Evolutionary conservation across 768 basidiomycete genomes (phyloP).

Genomic region (Crassisporium funariophilum): DNA sequence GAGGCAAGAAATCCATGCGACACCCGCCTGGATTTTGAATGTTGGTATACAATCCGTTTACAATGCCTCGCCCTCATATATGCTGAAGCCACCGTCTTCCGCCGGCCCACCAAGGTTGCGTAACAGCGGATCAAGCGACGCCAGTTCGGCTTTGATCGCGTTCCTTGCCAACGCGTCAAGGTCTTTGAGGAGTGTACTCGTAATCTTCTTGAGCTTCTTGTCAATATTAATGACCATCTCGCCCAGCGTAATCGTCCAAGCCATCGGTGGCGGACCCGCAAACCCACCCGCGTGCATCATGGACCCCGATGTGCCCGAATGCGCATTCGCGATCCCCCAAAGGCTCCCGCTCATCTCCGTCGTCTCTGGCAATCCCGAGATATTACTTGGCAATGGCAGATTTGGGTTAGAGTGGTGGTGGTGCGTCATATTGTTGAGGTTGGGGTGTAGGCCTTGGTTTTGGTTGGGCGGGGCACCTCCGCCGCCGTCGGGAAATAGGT

Average conservation of each 20-base stretch:
- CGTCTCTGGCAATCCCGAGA: constrained; percentile 12
- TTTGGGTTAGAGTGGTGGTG: constrained; percentile 39
- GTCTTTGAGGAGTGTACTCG: constrained; percentile 76
- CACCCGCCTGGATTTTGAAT: constrained; percentile 4
- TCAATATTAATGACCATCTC: constrained; percentile 84
- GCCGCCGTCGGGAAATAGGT: constrained; percentile 56
- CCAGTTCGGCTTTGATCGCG: constrained; percentile 80
- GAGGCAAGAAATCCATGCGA: neutral
- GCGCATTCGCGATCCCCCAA: constrained; percentile 72
- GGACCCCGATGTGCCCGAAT: constrained; percentile 23
- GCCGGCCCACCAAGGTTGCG: constrained; percentile 57
- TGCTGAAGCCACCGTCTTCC: too few relatives aligned
- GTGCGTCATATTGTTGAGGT: constrained; percentile 31
- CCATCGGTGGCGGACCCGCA: constrained; percentile 48
- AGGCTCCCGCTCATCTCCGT: constrained; percentile 54
- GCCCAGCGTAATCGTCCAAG: constrained; percentile 62
- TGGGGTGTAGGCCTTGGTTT: constrained; percentile 17
- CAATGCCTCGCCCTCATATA: constrained; percentile 28
- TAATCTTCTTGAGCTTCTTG: constrained; percentile 89
- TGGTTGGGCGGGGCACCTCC: constrained; percentile 14
- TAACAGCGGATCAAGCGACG: constrained; percentile 77
- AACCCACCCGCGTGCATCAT: constrained; percentile 31
- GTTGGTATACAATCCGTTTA: too few relatives aligned
- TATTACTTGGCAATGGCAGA: constrained; percentile 22
- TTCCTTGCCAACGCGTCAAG: constrained; percentile 81